Evolutionary conservation across 352 stramenopile genomes (phyloP).

Genomic region (Halophytophthora polymorphica): DNA sequence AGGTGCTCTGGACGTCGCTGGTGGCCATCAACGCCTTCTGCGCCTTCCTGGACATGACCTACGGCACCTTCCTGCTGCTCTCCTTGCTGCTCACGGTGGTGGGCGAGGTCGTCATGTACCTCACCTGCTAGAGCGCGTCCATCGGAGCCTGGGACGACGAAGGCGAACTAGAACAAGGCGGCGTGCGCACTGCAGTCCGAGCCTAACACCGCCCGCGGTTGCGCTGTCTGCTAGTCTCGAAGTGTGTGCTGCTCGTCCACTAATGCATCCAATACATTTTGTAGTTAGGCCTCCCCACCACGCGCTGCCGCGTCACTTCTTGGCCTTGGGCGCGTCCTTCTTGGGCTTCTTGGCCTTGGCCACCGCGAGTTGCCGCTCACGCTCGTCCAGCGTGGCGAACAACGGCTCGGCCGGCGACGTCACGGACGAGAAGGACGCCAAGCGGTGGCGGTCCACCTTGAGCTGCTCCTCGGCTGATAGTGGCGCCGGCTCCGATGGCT

Average conservation of each 20-base stretch:
- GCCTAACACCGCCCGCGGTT: too few species aligned
- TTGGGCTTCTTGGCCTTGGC: slow-evolving; percentile 27
- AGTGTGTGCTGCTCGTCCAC: slow-evolving; percentile 1
- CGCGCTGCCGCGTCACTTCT: slow-evolving; percentile 15
- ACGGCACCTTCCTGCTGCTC: slow-evolving; percentile 59
- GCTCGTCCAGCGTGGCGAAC: slow-evolving; percentile 24
- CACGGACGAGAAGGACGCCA: slow-evolving; percentile 69
- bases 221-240: too few species aligned
- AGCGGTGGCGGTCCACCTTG: slow-evolving; percentile 58
- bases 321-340: slow-evolving; percentile 16
- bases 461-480: slow-evolving; percentile 50
- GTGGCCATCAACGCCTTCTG: slow-evolving; percentile 38
- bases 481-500: slow-evolving; percentile 5
- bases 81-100: slow-evolving; percentile 43
- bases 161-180: too few species aligned
- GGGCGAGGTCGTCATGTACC: slow-evolving; percentile 72
- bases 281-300: slow-evolving; percentile 8
- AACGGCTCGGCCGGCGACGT: slow-evolving; percentile 61
- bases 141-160: not conserved
- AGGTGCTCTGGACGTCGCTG: slow-evolving; percentile 46
- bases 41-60: slow-evolving; percentile 51
- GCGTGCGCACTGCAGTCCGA: too few species aligned
- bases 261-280: slow-evolving; percentile 29
- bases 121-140: slow-evolving; percentile 57
- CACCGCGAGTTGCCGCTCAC: slow-evolving; percentile 22